Evolutionary conservation across 2,329 filamentous ascomycete genomes (phyloP), one percentile per base, ranked within the genome.

Genomic region (Cladorrhinum sp.): DNA sequence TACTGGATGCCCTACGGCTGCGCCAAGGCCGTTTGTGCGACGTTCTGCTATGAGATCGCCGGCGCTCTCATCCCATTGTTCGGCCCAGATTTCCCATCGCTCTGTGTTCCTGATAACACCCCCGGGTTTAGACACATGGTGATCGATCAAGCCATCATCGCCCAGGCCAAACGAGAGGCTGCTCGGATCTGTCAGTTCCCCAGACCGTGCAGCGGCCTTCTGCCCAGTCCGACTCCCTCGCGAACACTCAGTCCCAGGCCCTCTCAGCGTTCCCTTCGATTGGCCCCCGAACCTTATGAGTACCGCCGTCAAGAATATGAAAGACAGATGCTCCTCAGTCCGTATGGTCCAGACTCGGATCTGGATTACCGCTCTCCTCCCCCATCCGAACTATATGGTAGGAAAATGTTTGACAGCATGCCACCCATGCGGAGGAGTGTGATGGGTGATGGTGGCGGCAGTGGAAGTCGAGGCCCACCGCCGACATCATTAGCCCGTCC

Each of bases 1-100:
- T 99, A 98, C 75, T 99, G 95, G 95, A 92, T 98, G 84, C 94
- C 94, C 1, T 98, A 88, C 69, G 78, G 85, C 42, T 96, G 92
- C 67, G 95, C 95, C 52, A 89, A 85, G 74, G 92, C 92, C 10
- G 80, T 99, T 56, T 96, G 93, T 69, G 85, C 91, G 3, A 97
- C 91, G 0, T 98, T 98, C 73, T 98, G 94, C 76, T 86, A 88
- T 73, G 79, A 84, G 36, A 96, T 99, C 64, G 88, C 94, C 14
- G 88, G 88, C 61, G 93, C 90, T 0, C 78, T 99, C 58, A 95
- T 95, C 8, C 95, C 95, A 4, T 81, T 99, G 62, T 99, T 99
- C 73, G 95, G 95, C 0, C 83, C 86, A 12, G 82, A 86, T 46
- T 99, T 99, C 72, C 87, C 91, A 2, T 79, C 80, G 2, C 76